phyloP scores from a whole-genome alignment of 331 rosid species.

The Phaseolus coccineus region DNA sequence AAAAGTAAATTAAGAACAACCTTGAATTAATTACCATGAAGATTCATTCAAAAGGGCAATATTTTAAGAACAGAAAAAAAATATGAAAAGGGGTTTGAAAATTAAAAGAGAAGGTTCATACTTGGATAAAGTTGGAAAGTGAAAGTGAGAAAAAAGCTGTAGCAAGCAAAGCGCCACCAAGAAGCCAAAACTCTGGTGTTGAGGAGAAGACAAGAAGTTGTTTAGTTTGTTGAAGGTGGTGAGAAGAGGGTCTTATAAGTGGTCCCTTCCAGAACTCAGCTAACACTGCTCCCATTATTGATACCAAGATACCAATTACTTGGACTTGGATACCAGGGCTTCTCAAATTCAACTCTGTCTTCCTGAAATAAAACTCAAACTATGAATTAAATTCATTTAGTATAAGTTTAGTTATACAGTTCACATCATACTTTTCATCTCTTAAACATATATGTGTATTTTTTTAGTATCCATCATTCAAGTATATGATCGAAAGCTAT shows the following conservation, averaged over 20 bases:
- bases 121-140: slow-evolving; percentile 68
- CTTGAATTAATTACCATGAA: slow-evolving; percentile 15
- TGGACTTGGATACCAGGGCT: slow-evolving; percentile 54
- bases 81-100: not conserved
- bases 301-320: slow-evolving; percentile 63
- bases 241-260: slow-evolving; percentile 57
- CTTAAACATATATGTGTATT: too few species aligned
- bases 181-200: slow-evolving; percentile 68
- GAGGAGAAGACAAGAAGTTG: slow-evolving; percentile 62
- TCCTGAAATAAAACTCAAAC: slow-evolving; percentile 45
- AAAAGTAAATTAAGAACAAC: slow-evolving; percentile 3
- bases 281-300: slow-evolving; percentile 62
- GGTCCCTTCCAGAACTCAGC: slow-evolving; percentile 71
- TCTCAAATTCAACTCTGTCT: slow-evolving; percentile 50
- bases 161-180: slow-evolving; percentile 75
- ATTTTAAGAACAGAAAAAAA: not conserved
- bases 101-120: not conserved
- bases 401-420: too few species aligned
- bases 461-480: not conserved
- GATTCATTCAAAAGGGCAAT: not conserved
- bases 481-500: not conserved
- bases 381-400: too few species aligned
- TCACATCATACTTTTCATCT: not conserved
- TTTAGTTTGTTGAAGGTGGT: slow-evolving; percentile 47
- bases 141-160: slow-evolving; percentile 65